phyloP scores from a whole-genome alignment of 1,139 yeast genomes.

The Maudiozyma humilis region DNA sequence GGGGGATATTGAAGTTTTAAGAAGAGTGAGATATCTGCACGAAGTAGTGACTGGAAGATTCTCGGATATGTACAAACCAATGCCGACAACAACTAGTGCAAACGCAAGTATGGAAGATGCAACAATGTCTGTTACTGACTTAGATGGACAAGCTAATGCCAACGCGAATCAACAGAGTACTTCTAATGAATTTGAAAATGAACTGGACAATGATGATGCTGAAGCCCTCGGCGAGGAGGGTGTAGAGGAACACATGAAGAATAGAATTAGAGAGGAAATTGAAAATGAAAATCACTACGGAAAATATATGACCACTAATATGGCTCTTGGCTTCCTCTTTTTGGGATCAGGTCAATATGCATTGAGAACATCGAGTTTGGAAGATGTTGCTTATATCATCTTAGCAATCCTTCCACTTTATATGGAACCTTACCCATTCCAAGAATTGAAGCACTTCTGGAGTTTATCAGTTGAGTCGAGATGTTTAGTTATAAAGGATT shows the following conservation, averaged over 20 bases:
- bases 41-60: constrained; percentile 34
- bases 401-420: constrained; percentile 69
- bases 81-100: not conserved
- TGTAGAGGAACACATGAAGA: constrained; percentile 2
- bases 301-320: constrained; percentile 66
- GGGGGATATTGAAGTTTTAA: constrained; percentile 73
- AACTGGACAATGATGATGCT: constrained; percentile 11
- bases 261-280: constrained; percentile 4
- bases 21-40: constrained; percentile 64
- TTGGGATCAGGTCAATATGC: constrained; percentile 92
- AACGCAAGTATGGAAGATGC: not conserved
- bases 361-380: constrained; percentile 41
- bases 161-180: not conserved
- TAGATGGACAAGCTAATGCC: not conserved
- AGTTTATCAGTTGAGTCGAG: constrained; percentile 74
- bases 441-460: constrained; percentile 90
- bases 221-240: constrained; percentile 5
- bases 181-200: constrained; percentile 1
- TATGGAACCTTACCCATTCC: constrained; percentile 71
- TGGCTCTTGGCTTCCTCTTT: constrained; percentile 81
- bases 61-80: constrained; percentile 20
- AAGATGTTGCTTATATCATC: constrained; percentile 42
- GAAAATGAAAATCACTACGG: constrained; percentile 43
- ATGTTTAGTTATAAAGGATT: constrained; percentile 69
- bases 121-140: not conserved